Conservation (phyloP, 805 yeast genomes). For the Lipomyces sp. region DNA sequence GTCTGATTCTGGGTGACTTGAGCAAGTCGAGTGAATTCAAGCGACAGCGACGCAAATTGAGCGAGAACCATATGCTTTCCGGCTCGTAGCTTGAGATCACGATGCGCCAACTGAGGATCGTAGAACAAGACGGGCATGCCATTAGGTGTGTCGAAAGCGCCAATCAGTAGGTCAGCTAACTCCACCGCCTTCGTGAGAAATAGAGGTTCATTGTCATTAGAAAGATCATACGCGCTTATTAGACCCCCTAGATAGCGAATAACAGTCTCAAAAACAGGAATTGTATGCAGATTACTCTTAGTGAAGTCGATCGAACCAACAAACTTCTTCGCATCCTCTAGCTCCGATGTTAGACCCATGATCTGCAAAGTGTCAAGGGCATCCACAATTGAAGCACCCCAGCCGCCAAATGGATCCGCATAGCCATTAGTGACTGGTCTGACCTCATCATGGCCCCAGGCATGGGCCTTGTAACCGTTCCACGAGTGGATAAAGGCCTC, state of each 20-base stretch:
- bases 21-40: constrained; percentile 59
- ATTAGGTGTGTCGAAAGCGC: constrained; percentile 65
- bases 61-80: constrained; percentile 48
- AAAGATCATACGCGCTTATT: constrained; percentile 57
- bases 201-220: constrained; percentile 45
- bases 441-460: constrained; percentile 55
- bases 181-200: constrained; percentile 52
- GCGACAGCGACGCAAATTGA: constrained; percentile 55
- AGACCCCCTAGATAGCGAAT: constrained; percentile 61
- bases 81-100: constrained; percentile 40
- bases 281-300: constrained; percentile 50
- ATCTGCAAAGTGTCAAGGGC: constrained; percentile 57
- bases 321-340: constrained; percentile 48
- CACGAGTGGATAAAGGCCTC: constrained; percentile 52
- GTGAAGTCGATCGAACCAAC: constrained; percentile 50
- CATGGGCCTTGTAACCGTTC: constrained; percentile 51
- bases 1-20: constrained; percentile 55
- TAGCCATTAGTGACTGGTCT: constrained; percentile 47
- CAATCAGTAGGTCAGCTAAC: constrained; percentile 55
- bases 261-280: constrained; percentile 58
- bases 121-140: constrained; percentile 56
- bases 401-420: constrained; percentile 53
- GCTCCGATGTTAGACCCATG: constrained; percentile 52
- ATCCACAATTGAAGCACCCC: constrained; percentile 60
- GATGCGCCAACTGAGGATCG: constrained; percentile 47